Conservation (phyloP, 1,284 basidiomycete genomes). For the Trichosporon ovoides region DNA sequence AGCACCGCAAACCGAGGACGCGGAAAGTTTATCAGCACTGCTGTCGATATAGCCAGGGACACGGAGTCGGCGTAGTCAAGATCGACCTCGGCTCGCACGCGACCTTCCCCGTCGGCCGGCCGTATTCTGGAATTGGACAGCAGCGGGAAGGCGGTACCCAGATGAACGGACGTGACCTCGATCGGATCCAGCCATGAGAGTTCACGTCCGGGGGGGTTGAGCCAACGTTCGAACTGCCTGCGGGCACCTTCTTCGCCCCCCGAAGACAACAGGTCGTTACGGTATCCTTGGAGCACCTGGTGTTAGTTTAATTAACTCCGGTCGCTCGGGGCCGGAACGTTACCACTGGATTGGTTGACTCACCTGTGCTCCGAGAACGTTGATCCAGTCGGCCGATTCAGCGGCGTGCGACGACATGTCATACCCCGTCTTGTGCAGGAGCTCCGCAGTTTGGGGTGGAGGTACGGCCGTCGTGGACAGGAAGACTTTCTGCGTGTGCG, state of each 20-base stretch:
- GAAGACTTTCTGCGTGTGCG: constrained; percentile 28
- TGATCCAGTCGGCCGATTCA: constrained; percentile 56
- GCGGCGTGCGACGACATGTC: constrained; percentile 54
- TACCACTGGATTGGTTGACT: constrained; percentile 38
- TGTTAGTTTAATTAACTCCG: constrained; percentile 24
- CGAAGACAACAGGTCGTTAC: constrained; percentile 44
- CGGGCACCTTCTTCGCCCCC: constrained; percentile 50
- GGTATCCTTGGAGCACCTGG: constrained; percentile 47
- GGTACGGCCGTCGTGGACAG: constrained; percentile 43
- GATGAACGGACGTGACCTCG: constrained; percentile 53
- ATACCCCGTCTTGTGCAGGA: constrained; percentile 53
- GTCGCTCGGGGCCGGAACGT: not conserved
- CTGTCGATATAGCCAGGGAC: constrained; percentile 54
- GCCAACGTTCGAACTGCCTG: constrained; percentile 46
- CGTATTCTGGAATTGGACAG: constrained; percentile 54
- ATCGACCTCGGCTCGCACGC: constrained; percentile 55
- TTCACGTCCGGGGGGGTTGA: constrained; percentile 42
- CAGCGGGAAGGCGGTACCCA: constrained; percentile 53
- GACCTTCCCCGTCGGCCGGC: constrained; percentile 54
- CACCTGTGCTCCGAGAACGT: constrained; percentile 55
- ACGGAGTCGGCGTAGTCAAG: constrained; percentile 55
- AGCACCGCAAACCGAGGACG: constrained; percentile 55
- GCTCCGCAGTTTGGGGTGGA: constrained; percentile 39
- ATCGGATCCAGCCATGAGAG: constrained; percentile 51
- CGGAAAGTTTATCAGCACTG: constrained; percentile 56